Evolutionary conservation across 495 filamentous ascomycete species (phyloP).

Genomic region (Massariosphaeria phaeospora): DNA sequence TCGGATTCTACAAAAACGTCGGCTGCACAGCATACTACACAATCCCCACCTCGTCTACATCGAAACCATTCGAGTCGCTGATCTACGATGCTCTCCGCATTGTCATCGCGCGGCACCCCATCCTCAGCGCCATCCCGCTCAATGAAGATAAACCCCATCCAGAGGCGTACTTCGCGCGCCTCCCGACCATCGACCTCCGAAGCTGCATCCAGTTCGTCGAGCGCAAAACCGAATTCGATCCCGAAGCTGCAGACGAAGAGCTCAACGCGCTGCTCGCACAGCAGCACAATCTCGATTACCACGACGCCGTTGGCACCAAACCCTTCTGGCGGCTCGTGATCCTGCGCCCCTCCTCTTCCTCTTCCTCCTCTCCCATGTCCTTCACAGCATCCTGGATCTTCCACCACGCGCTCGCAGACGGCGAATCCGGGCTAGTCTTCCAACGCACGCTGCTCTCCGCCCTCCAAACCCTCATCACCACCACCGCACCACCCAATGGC

Average conservation of each 20-base stretch:
- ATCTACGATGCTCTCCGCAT: slow-evolving; percentile 42
- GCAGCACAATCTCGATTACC: slow-evolving; percentile 39
- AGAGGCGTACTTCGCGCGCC: slow-evolving; percentile 45
- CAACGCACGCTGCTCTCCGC: slow-evolving; percentile 42
- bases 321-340: slow-evolving; percentile 44
- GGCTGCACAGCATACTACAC: slow-evolving; percentile 42
- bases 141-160: slow-evolving; percentile 40
- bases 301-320: slow-evolving; percentile 31
- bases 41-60: slow-evolving; percentile 17
- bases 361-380: background rate
- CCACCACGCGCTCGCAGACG: slow-evolving; percentile 26
- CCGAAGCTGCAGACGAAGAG: slow-evolving; percentile 32
- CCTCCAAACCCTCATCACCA: slow-evolving; percentile 30
- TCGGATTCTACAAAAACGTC: slow-evolving; percentile 48
- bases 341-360: slow-evolving; percentile 22
- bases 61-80: slow-evolving; percentile 31
- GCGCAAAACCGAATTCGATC: slow-evolving; percentile 26
- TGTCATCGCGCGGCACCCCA: slow-evolving; percentile 44
- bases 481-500: background rate
- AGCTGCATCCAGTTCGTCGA: slow-evolving; percentile 38
- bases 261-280: slow-evolving; percentile 39
- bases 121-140: slow-evolving; percentile 44
- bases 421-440: slow-evolving; percentile 42
- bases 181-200: slow-evolving; percentile 43
- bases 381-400: slow-evolving; percentile 29